Percentiles rank a stretch among this genome's conserved stretches.
phyloP scores from a whole-genome alignment of 1,139 yeast species.

The Lodderomyces pseudojiufengensis region DNA sequence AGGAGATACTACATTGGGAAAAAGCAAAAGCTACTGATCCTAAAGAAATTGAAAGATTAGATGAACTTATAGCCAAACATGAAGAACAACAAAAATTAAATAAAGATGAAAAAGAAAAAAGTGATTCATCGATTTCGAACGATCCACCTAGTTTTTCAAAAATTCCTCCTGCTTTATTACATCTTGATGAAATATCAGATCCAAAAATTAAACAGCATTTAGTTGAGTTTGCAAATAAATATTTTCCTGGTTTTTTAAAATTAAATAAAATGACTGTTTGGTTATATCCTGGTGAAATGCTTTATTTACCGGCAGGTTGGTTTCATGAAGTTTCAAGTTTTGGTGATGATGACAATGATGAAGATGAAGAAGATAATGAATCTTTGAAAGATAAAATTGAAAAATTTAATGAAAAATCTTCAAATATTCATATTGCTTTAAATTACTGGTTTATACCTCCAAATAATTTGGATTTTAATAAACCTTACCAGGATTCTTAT shows the following conservation, averaged over 20 bases:
- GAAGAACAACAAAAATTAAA: neutral
- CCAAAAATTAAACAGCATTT: slow-evolving; percentile 21
- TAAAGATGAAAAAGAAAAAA: neutral
- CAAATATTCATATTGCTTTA: slow-evolving; percentile 52
- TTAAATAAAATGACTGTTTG: slow-evolving; percentile 43
- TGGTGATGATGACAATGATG: slow-evolving; percentile 23
- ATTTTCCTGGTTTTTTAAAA: slow-evolving; percentile 47
- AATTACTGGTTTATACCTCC: slow-evolving; percentile 79
- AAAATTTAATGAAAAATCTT: no score
- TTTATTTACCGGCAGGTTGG: slow-evolving; percentile 76
- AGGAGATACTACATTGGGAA: slow-evolving; percentile 42
- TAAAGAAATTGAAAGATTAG: slow-evolving; percentile 12
- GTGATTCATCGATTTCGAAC: slow-evolving; percentile 8
- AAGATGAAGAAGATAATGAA: slow-evolving; percentile 11
- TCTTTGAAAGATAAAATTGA: slow-evolving; percentile 8
- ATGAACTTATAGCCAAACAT: slow-evolving; percentile 5
- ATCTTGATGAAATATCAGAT: slow-evolving; percentile 49
- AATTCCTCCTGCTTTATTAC: slow-evolving; percentile 61
- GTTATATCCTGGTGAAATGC: slow-evolving; percentile 58
- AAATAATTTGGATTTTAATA: slow-evolving; percentile 22
- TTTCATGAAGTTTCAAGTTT: slow-evolving; percentile 78
- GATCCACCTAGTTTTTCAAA: slow-evolving; percentile 71
- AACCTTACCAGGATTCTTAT: slow-evolving; percentile 44
- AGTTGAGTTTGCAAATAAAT: slow-evolving; percentile 20
- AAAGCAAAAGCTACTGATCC: slow-evolving; percentile 8